Base-by-base conservation (phyloP, 2,329 filamentous ascomycete species). In the Macrophomina phaseolina region DNA sequence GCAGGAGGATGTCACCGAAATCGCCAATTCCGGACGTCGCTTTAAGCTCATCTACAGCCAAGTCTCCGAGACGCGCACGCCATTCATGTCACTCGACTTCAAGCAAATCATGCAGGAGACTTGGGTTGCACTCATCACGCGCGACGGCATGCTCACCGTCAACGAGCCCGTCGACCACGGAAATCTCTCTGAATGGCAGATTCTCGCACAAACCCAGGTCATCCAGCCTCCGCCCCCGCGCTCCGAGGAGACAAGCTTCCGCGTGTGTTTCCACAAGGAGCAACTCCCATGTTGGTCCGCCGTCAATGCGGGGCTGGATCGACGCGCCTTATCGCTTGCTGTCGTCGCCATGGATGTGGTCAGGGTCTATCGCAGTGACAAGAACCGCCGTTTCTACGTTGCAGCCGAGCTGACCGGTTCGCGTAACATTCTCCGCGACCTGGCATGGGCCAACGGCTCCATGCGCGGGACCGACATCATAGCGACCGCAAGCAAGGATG, bases 401-500 rank as follows among this genome's bases (percentile, higher is more conserved):
- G 93, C 93, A 0, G 89, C 90, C 23, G 90, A 93, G 74, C 82
- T 98, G 16, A 83, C 84, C 36, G 89, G 89, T 1, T 91, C 97
- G 72, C 85, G 87, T 7, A 89, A 90, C 0, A 84, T 98, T 46
- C 49, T 67, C 38, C 86, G 94, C 56, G 94, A 97, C 76, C 87
- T 97, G 1, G 90, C 92, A 2, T 99, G 95, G 95, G 93, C 94
- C 0, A 91, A 93, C 56, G 94, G 93, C 12, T 96, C 93, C 70
- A 93, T 96, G 73, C 84, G 94, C 46, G 94, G 94, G 1, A 94
- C 92, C 76, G 95, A 99, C 77, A 86, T 94, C 67, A 86, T 98
- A 72, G 95, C 94, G 3, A 96, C 94, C 5, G 94, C 93, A 2
- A 95, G 92, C 76, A 96, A 96, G 78, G 95, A 99, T 76, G 94